These are phyloP conservation scores for Cetraspora pellucida DNA, from an alignment of 192 early-diverging fungal genomes.

Conservation along the genomic window DNA sequence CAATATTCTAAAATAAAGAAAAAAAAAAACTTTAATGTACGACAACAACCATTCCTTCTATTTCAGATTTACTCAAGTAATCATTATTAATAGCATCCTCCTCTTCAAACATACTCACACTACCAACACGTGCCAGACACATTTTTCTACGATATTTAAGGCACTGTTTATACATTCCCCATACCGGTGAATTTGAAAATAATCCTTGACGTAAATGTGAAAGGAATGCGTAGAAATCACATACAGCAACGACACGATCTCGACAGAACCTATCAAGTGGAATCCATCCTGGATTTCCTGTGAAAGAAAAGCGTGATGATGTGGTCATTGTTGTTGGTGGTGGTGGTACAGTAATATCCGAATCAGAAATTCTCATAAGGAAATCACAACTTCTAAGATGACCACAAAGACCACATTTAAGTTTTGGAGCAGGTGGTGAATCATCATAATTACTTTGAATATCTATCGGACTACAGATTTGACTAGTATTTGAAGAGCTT, in stretches of 20 bases:
- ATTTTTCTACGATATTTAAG: slow-evolving; percentile 46
- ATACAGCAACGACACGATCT: slow-evolving; percentile 71
- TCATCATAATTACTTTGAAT: slow-evolving; percentile 17
- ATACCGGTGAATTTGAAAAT: slow-evolving; percentile 39
- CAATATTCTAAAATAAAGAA: no score
- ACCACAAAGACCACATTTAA: slow-evolving; percentile 66
- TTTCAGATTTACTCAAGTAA: slow-evolving; percentile 14
- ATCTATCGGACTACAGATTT: slow-evolving; percentile 30
- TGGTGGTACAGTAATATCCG: slow-evolving; percentile 31
- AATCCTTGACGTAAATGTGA: slow-evolving; percentile 66
- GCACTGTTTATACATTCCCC: slow-evolving; percentile 48
- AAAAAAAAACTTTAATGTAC: slow-evolving; percentile 19
- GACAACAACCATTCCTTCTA: slow-evolving; percentile 34
- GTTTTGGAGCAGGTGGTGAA: slow-evolving; percentile 49
- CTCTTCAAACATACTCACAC: slow-evolving; percentile 42
- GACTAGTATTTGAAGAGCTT: slow-evolving; percentile 23
- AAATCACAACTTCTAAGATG: slow-evolving; percentile 68
- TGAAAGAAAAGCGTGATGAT: slow-evolving; percentile 5
- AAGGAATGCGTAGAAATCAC: slow-evolving; percentile 78
- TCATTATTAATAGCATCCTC: slow-evolving; percentile 30
- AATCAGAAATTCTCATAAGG: slow-evolving; percentile 53
- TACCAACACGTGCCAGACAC: slow-evolving; percentile 48
- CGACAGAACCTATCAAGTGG: slow-evolving; percentile 79
- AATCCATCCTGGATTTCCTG: slow-evolving; percentile 39
- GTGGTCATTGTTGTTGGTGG: not conserved